Conservation (phyloP, 1,139 yeast genomes). For the Blastobotrys aristatus region DNA sequence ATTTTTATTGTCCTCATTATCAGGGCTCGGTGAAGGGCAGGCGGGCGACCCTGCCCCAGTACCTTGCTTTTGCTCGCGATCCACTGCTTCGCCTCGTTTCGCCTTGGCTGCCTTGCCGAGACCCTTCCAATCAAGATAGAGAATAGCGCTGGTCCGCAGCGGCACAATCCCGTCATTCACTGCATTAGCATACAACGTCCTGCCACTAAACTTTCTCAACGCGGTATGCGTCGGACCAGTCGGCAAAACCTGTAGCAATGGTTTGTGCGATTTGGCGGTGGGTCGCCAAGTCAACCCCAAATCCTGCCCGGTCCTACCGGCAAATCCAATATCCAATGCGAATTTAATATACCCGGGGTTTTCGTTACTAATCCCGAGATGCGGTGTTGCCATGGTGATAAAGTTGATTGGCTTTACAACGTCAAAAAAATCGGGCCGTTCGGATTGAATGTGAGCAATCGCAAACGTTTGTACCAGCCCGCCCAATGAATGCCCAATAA, state of each 20-base stretch:
- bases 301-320: constrained; percentile 93
- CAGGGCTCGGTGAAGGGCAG: constrained; percentile 9
- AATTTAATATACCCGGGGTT: constrained; percentile 84
- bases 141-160: constrained; percentile 73
- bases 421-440: constrained; percentile 68
- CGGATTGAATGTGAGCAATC: constrained; percentile 68
- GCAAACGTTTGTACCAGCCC: constrained; percentile 91
- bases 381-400: constrained; percentile 80
- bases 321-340: constrained; percentile 81
- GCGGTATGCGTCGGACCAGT: constrained; percentile 74
- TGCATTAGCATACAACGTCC: constrained; percentile 76
- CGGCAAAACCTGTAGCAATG: constrained; percentile 69
- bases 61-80: background rate
- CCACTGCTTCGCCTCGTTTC: constrained; percentile 28
- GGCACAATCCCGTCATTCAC: constrained; percentile 95
- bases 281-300: constrained; percentile 56
- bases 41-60: background rate
- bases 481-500: constrained; percentile 89
- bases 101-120: constrained; percentile 45
- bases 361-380: constrained; percentile 79
- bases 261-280: constrained; percentile 38
- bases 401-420: constrained; percentile 72
- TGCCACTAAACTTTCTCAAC: constrained; percentile 54
- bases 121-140: constrained; percentile 72
- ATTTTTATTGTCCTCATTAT: constrained; percentile 7